phyloP scores from a whole-genome alignment of 495 filamentous ascomycete genomes.

The Durotheca rogersii region DNA sequence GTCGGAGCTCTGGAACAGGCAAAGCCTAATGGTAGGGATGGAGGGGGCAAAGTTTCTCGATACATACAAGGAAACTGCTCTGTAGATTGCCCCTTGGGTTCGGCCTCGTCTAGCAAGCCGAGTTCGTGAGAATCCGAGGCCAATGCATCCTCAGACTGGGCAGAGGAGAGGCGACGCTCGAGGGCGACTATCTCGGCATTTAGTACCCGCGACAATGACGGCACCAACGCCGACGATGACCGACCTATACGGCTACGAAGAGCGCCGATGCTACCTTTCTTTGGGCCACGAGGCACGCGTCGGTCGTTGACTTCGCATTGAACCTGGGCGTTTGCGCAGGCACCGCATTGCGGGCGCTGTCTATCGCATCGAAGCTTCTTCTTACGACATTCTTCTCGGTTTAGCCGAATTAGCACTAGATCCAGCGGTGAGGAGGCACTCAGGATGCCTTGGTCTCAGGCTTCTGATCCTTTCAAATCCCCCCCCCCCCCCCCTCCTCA shows the following conservation, averaged over 20 bases:
- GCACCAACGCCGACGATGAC: slow-evolving; percentile 8
- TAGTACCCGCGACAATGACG: slow-evolving; percentile 1
- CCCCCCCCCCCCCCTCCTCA: neutral
- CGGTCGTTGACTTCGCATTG: slow-evolving; percentile 51
- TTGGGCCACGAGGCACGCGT: slow-evolving; percentile 51
- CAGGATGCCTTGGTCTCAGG: neutral
- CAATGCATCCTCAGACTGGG: slow-evolving; percentile 23
- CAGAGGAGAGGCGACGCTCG: slow-evolving; percentile 43
- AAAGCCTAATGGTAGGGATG: slow-evolving; percentile 18
- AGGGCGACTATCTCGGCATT: slow-evolving; percentile 30
- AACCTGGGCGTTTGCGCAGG: slow-evolving; percentile 51
- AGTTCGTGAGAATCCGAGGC: slow-evolving; percentile 21
- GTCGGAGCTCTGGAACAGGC: slow-evolving; percentile 19
- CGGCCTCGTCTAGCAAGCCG: slow-evolving; percentile 5
- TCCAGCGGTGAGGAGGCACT: neutral
- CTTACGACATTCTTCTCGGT: slow-evolving; percentile 47
- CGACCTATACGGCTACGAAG: slow-evolving; percentile 50
- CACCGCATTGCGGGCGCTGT: slow-evolving; percentile 51
- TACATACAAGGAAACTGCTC: slow-evolving; percentile 22
- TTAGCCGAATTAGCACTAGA: slow-evolving; percentile 11
- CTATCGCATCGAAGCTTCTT: slow-evolving; percentile 55
- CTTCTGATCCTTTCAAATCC: neutral
- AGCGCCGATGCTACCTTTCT: slow-evolving; percentile 55
- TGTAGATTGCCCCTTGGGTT: slow-evolving; percentile 12
- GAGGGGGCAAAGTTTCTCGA: slow-evolving; percentile 6